Percentiles rank a stretch among this genome's conserved stretches.
Evolutionary conservation across 2,329 filamentous ascomycete genomes (phyloP).

Genomic region (Colletotrichum shisoi): DNA sequence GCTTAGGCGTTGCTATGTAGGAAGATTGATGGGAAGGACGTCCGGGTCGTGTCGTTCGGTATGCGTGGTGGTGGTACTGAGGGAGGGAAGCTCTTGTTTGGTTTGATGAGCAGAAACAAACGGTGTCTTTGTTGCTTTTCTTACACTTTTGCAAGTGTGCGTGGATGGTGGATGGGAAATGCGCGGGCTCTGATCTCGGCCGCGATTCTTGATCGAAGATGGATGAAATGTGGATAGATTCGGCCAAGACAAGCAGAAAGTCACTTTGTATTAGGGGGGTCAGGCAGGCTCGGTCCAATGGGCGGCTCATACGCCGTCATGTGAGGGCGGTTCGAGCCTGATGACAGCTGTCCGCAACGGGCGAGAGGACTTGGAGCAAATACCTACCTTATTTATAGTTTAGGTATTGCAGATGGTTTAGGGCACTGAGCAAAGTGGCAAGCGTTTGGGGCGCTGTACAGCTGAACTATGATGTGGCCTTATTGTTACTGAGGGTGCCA

Average conservation of each 20-base stretch:
- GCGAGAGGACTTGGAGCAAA: background rate
- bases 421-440: background rate
- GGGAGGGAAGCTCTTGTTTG: slow-evolving; percentile 21
- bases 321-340: slow-evolving; percentile 26
- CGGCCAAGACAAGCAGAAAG: slow-evolving; percentile 19
- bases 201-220: slow-evolving; percentile 16
- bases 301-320: slow-evolving; percentile 31
- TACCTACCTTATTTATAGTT: background rate
- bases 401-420: background rate
- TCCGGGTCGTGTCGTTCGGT: background rate
- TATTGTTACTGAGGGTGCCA: background rate
- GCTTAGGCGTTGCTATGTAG: slow-evolving; percentile 9
- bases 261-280: slow-evolving; percentile 20
- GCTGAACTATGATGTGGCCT: slow-evolving; percentile 11
- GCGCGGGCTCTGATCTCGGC: slow-evolving; percentile 18
- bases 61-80: background rate
- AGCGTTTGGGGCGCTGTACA: slow-evolving; percentile 8
- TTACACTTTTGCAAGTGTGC: slow-evolving; percentile 2
- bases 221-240: background rate
- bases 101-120: slow-evolving; percentile 18
- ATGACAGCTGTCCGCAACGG: slow-evolving; percentile 33
- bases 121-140: background rate
- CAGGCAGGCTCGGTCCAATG: slow-evolving; percentile 15
- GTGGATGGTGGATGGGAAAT: slow-evolving; percentile 4
- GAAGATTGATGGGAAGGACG: background rate